Evolutionary conservation across 495 filamentous ascomycete genomes (phyloP).

Genomic region (Aspergillus ostianus): DNA sequence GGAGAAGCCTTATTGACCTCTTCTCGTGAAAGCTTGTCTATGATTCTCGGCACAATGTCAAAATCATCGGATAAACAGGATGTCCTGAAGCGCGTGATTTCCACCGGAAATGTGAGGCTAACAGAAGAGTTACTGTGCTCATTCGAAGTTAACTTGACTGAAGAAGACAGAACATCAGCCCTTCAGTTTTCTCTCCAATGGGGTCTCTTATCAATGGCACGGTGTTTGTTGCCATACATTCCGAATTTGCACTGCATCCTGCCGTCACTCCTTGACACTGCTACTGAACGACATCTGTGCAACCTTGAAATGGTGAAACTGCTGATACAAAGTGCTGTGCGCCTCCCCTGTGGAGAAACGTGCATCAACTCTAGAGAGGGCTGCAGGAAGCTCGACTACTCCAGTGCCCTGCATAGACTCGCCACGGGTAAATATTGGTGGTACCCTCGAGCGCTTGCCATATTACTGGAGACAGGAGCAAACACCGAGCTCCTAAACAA

Average conservation of each 20-base stretch:
- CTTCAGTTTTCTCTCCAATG: not conserved
- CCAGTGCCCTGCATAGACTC: constrained; percentile 5
- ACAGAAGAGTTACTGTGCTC: not conserved
- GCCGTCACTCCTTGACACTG: not conserved
- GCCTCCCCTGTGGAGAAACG: not conserved
- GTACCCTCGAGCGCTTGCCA: constrained; percentile 2
- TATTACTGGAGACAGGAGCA: constrained; percentile 2
- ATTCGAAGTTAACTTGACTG: not conserved
- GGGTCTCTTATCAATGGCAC: not conserved
- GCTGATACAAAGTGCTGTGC: not conserved
- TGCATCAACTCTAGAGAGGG: too few relatives aligned
- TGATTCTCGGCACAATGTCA: not conserved
- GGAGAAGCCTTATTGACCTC: not conserved
- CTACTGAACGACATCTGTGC: not conserved
- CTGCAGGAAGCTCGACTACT: not conserved
- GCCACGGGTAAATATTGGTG: constrained; percentile 8
- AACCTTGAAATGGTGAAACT: not conserved
- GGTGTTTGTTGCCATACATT: not conserved
- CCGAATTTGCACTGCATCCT: not conserved
- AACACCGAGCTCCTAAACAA: not conserved
- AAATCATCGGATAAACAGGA: not conserved
- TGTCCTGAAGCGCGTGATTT: not conserved
- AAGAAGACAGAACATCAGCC: not conserved
- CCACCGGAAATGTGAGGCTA: not conserved
- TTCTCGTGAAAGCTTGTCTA: not conserved